Evolutionary conservation across 1,284 basidiomycete species (phyloP).

Genomic region (Ganoderma sinense): DNA sequence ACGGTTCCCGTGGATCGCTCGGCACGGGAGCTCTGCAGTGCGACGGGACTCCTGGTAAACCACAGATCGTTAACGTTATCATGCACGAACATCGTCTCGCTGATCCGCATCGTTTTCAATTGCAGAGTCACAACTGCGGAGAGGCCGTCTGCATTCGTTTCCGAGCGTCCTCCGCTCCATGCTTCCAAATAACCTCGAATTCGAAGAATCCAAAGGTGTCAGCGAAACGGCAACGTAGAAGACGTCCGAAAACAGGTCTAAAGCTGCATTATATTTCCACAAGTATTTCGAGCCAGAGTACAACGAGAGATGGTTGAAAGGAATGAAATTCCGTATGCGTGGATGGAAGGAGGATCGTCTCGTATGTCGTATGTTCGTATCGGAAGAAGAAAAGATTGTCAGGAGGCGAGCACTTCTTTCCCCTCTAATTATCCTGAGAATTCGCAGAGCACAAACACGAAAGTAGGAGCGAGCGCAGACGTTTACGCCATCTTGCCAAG

Average conservation of each 20-base stretch:
- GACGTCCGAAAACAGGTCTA: constrained; percentile 16
- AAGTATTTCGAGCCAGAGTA: constrained; percentile 17
- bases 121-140: background rate
- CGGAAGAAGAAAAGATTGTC: constrained; percentile 1
- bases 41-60: background rate
- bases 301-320: constrained; percentile 6
- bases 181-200: background rate
- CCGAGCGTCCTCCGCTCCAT: background rate
- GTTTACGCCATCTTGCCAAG: constrained; percentile 62
- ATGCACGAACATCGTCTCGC: background rate
- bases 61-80: background rate
- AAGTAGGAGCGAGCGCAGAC: constrained; percentile 3
- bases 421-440: constrained; percentile 12
- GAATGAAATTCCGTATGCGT: background rate
- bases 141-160: background rate
- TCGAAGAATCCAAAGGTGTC: background rate
- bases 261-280: constrained; percentile 28
- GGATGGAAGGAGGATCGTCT: constrained; percentile 1
- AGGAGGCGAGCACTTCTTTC: constrained; percentile 19
- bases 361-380: constrained; percentile 9
- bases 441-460: constrained; percentile 12
- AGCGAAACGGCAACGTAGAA: background rate
- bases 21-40: too few species aligned
- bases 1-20: background rate
- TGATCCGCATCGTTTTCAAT: background rate